Base-by-base conservation (phyloP, 2,329 filamentous ascomycete genomes). In the Chalaropsis ovoidea region DNA sequence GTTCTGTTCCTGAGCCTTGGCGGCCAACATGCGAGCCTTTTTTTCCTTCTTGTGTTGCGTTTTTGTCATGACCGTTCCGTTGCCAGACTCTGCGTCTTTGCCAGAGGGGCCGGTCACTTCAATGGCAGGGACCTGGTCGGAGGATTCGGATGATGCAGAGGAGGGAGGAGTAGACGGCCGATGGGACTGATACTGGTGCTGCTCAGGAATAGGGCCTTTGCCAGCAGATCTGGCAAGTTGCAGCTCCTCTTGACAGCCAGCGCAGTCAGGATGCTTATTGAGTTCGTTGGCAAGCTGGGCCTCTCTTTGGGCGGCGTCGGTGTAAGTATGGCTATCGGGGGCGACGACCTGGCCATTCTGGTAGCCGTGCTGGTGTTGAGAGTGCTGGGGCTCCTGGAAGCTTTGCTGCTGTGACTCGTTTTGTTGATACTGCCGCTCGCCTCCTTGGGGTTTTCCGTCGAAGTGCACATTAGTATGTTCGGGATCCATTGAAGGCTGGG, bases 401-500 rank as follows among this genome's bases (percentile, higher is more conserved):
- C 19, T n/a, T 8, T 47, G 45, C 17, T 47, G 45, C 17, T 17
- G 17, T 1, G 17, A 15, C 22, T 27, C n/a, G 2, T 24, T 11
- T 17, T 52, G 47, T 17, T 49, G 45, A 19, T 52, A 24, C 61
- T 49, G 42, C n/a, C 22, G 19, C n/a, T 35, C 17, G 13, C 27
- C 47, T 52, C 15, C 22, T 41, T 22, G 42, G 17, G 43, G 8
- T 15, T 19, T 49, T 52, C 63, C 63, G 17, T 49, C 31, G 1
- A 41, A 61, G 19, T 61, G 42, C 2, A 65, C 63, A 41, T 27
- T 31, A 17, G 43, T 8, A 39, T 65, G 63, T 17, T 65, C 63
- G 10, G 63, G 76, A 0, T 80, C 78, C 39, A 81, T 74, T 0
- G 79, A 78, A 2, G 88, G 79, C 45, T 86, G 79, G 10, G 76